These are phyloP conservation scores for Ogataea philodendri DNA, from an alignment of 805 yeast genomes.

Conservation along the genomic window DNA sequence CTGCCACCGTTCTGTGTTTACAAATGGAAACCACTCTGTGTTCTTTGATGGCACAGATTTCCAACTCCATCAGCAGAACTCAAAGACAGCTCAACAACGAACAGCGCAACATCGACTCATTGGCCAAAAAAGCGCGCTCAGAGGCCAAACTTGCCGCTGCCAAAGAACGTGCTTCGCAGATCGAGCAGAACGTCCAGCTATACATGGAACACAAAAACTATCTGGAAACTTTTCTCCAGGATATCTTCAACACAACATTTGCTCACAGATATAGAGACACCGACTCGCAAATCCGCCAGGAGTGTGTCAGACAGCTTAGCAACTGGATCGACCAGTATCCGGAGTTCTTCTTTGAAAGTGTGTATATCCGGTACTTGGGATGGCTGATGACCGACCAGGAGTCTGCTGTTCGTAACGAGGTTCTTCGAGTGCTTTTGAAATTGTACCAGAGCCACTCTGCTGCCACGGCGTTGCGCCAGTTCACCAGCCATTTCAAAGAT, in stretches of 20 bases:
- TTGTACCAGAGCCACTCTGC: slow-evolving; percentile 44
- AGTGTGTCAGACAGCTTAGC: slow-evolving; percentile 63
- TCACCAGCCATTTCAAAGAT: slow-evolving; percentile 68
- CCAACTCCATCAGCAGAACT: slow-evolving; percentile 39
- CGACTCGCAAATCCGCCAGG: slow-evolving; percentile 67
- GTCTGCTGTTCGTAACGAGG: slow-evolving; percentile 61
- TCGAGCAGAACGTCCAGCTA: slow-evolving; percentile 42
- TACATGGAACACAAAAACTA: slow-evolving; percentile 50
- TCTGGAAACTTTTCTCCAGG: slow-evolving; percentile 56
- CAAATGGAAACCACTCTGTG: slow-evolving; percentile 62
- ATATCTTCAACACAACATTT: slow-evolving; percentile 64
- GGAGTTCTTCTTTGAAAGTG: slow-evolving; percentile 64
- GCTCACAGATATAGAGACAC: slow-evolving; percentile 78
- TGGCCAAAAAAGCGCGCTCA: slow-evolving; percentile 34
- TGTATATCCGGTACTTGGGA: slow-evolving; percentile 74
- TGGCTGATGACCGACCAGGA: slow-evolving; percentile 80
- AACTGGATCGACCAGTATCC: slow-evolving; percentile 72
- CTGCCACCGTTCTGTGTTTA: slow-evolving; percentile 59
- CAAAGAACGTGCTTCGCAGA: slow-evolving; percentile 44
- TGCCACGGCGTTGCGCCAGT: slow-evolving; percentile 69
- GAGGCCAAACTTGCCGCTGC: slow-evolving; percentile 32
- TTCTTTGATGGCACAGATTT: slow-evolving; percentile 40
- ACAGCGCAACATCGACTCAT: slow-evolving; percentile 21
- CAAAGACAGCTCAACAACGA: slow-evolving; percentile 43
- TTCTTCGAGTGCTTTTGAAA: slow-evolving; percentile 51